These are phyloP conservation scores for Fusarium proliferatum DNA, from an alignment of 2,329 filamentous ascomycete species.

Conservation along the genomic window DNA sequence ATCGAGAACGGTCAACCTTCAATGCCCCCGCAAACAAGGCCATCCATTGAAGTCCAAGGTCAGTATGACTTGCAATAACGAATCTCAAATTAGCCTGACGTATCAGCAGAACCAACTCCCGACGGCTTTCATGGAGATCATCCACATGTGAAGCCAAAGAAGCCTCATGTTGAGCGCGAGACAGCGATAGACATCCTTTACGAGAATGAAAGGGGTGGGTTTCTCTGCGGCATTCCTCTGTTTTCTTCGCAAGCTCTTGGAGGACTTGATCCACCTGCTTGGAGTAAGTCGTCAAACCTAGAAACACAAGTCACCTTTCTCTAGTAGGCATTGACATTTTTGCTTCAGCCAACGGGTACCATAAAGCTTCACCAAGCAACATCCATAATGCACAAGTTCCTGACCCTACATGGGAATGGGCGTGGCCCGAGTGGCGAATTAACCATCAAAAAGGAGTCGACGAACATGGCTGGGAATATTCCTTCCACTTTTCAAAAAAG, in stretches of 20 bases:
- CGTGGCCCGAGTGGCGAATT: slow-evolving; percentile 72
- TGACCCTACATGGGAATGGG: slow-evolving; percentile 96
- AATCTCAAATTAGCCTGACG: slow-evolving; percentile 14
- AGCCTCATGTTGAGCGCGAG: slow-evolving; percentile 55
- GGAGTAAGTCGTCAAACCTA: slow-evolving; percentile 62
- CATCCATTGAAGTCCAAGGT: slow-evolving; percentile 52
- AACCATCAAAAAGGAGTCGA: slow-evolving; percentile 80
- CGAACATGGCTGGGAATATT: slow-evolving; percentile 96
- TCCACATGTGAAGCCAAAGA: slow-evolving; percentile 51
- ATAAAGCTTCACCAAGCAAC: slow-evolving; percentile 69
- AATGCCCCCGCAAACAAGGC: slow-evolving; percentile 40
- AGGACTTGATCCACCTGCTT: slow-evolving; percentile 84
- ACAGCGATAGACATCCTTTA: slow-evolving; percentile 87
- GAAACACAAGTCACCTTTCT: not conserved
- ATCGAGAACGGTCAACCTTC: slow-evolving; percentile 18
- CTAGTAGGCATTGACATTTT: slow-evolving; percentile 10
- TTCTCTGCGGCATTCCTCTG: slow-evolving; percentile 88
- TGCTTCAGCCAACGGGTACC: slow-evolving; percentile 67
- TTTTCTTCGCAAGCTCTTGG: slow-evolving; percentile 89
- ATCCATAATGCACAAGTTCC: slow-evolving; percentile 92
- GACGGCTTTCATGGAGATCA: slow-evolving; percentile 37
- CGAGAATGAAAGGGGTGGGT: slow-evolving; percentile 93
- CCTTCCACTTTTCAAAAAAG: slow-evolving; percentile 80
- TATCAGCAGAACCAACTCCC: slow-evolving; percentile 46
- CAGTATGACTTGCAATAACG: not conserved